Base-by-base conservation (phyloP, 768 basidiomycete species). In the Lentinula edodes region DNA sequence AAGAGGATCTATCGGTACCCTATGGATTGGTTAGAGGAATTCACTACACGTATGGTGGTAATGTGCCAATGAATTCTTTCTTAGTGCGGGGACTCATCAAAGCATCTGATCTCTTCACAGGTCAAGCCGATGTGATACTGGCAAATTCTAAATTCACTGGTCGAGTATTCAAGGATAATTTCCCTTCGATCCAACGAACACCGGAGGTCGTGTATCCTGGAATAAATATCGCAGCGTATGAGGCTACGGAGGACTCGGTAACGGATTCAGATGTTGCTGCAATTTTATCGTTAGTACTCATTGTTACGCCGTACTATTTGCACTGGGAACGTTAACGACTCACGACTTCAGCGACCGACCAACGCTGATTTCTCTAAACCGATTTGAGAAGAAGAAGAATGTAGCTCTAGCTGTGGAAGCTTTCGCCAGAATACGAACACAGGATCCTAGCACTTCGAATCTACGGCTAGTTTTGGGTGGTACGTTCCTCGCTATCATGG, bases 301-400 rank as follows among this genome's bases (percentile, higher is more conserved):
- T 42, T n/a, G 61, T 2, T 18, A 59, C 61, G 20, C 46, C 50
- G 6, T 35, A 32, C 60, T 9, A n/a, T 9, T 52, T n/a, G 15
- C 13, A 56, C 51, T 43, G 23, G 16, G 15, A 6, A 28, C 3
- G 6, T 12, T 10, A 32, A 20, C 7, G 1, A n/a, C 9, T 18
- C 20, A 15, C 3, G 5, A 10, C 18, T n/a, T 36, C 65, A 88
- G 87, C 46, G 72, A 82, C 38, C 79, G 80, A 3, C 91, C 90
- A 0, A 94, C 92, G 0, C 73, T 98, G 3, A 69, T 98, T 0
- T 93, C 95, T 5, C 76, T 98, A 39, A 98, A 99, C 71, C 89
- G 96, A 2, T 98, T 96, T 69, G 97, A 99, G 74, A 84, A 81
- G 68, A 98, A 98, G 79, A 99, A 99, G 76, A 96, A 98, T 66